Evolutionary conservation across 345 rosid species (phyloP), one percentile per base, ranked within the genome.

Genomic region (Syzygium grande): DNA sequence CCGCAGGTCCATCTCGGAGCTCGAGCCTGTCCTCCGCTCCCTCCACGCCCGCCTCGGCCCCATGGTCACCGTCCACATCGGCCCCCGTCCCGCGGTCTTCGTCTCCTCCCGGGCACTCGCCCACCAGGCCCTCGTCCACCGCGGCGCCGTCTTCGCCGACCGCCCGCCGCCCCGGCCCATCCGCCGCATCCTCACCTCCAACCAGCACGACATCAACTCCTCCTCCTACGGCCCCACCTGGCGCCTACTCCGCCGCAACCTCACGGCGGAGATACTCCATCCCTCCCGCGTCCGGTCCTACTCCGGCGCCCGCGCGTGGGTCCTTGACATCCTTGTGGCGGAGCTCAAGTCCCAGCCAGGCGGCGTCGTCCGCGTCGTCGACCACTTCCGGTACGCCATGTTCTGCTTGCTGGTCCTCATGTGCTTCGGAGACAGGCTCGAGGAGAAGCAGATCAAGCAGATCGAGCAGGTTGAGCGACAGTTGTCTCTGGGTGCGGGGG

Each of bases 171-270:
- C 84, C 52, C 1, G 11, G 5, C n/a, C 54, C 77, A 65, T 38
- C 34, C 4, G 2, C 21, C 65, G 52, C 51, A 34, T 86, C 27
- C 2, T 68, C 15, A 46, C 41, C 61, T 22, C 56, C 61, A 73
- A 86, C 84, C 87, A 86, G 77, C 87, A 86, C 77, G 25, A 51
- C 51, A 51, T 86, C 55, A 86, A 25, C 84, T 5, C 58, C 84
- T 21, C 59, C 53, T 86, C 43, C 61, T 86, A 86, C 77, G 84
- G 87, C 51, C 87, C 87, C 87, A 65, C 13, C 43, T 65, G 87
- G 87, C 59, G 84, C 43, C 9, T 29, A 30, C 14, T 86, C 84
- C 87, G 61, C 59, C 87, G 87, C 11, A 86, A 86, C 53, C 29
- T 86, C 55, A 65, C 87, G 3, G 79, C 84, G 17, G 59, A 65